Conservation (phyloP, 2,329 filamentous ascomycete species). For the Amauroascus verrucosus region DNA sequence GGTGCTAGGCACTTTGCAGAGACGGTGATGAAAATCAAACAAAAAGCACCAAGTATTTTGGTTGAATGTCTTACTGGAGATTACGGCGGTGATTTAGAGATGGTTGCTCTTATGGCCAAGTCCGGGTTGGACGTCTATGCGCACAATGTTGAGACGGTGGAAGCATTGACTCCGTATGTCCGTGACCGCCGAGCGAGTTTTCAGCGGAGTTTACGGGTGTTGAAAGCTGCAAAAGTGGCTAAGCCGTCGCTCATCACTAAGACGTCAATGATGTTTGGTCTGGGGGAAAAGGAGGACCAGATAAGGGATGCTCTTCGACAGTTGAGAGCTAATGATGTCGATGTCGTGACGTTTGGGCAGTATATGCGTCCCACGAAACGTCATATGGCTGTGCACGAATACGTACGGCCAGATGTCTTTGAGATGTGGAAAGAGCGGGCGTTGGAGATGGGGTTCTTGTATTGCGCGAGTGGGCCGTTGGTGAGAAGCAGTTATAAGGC, state of each 20-base stretch:
- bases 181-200: conserved; percentile 85
- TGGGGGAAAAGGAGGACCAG: conserved; percentile 85
- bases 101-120: conserved; percentile 72
- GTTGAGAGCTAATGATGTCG: conserved; percentile 68
- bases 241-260: conserved; percentile 83
- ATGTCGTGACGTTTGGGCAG: conserved; percentile 98
- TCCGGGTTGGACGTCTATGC: conserved; percentile 93
- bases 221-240: conserved; percentile 70
- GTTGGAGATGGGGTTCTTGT: conserved; percentile 90
- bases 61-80: conserved; percentile 57
- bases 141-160: conserved; percentile 93
- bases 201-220: conserved; percentile 68
- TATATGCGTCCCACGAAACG: conserved; percentile 99
- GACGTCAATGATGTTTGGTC: conserved; percentile 91
- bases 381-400: conserved; percentile 93
- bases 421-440: conserved; percentile 85
- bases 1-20: conserved; percentile 85
- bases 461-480: conserved; percentile 85
- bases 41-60: conserved; percentile 46
- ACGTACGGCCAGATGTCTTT: conserved; percentile 83
- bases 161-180: conserved; percentile 79
- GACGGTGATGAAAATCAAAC: conserved; percentile 88
- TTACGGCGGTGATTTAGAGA: conserved; percentile 72
- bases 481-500: conserved; percentile 96
- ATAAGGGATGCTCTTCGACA: conserved; percentile 69